Percentiles rank a stretch among this genome's conserved stretches.
Evolutionary conservation across 1,284 basidiomycete genomes (phyloP).

Genomic region (Irpex sp.): DNA sequence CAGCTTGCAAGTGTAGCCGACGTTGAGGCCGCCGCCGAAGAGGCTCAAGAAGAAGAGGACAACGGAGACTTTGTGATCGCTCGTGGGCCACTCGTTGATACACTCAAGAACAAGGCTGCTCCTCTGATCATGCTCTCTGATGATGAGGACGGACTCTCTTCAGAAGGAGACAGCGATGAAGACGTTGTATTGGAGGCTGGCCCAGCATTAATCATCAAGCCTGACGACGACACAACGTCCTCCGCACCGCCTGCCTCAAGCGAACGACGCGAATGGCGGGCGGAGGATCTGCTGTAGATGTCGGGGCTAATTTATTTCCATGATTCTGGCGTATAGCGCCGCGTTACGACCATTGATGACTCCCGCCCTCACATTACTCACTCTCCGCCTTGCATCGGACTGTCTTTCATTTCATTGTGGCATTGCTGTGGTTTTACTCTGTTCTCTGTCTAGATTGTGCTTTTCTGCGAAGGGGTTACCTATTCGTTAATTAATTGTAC

Average conservation of each 20-base stretch:
- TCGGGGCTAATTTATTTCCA: not conserved
- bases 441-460: constrained; percentile 7
- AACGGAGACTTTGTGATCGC: constrained; percentile 44
- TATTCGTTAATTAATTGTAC: not conserved
- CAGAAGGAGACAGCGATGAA: constrained; percentile 46
- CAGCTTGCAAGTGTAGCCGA: constrained; percentile 43
- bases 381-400: constrained; percentile 4
- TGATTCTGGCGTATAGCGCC: not conserved
- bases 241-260: not conserved
- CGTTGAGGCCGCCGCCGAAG: constrained; percentile 41
- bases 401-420: not conserved
- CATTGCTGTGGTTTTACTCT: constrained; percentile 1
- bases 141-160: constrained; percentile 32
- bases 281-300: constrained; percentile 18
- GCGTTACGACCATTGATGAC: not conserved
- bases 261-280: constrained; percentile 12
- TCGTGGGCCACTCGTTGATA: constrained; percentile 39
- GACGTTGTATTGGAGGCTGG: constrained; percentile 70
- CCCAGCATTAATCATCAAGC: constrained; percentile 46
- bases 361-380: not conserved
- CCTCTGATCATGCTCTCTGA: constrained; percentile 31
- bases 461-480: not conserved
- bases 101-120: constrained; percentile 36
- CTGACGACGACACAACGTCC: constrained; percentile 22
- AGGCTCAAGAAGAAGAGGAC: constrained; percentile 30